Evolutionary conservation across 441 rosid species (phyloP).

Genomic region (Eruca vesicaria): DNA sequence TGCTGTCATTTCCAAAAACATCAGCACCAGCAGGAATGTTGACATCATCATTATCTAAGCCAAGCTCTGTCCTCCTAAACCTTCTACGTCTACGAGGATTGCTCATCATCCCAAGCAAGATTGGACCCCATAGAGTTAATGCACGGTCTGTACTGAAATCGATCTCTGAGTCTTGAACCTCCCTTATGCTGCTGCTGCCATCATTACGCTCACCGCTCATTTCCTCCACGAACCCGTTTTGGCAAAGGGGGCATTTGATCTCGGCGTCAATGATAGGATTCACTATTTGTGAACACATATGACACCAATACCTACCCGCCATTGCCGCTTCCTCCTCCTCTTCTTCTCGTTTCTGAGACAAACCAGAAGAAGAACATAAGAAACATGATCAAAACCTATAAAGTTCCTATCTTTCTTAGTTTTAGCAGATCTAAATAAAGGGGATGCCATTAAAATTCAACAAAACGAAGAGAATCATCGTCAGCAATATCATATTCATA

Average conservation of each 20-base stretch:
- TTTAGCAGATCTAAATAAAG: constrained; percentile 18
- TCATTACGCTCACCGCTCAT: constrained; percentile 38
- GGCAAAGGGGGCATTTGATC: constrained; percentile 81
- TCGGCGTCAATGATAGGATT: constrained; percentile 60
- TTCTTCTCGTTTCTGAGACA: constrained; percentile 13
- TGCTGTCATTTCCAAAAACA: constrained; percentile 27
- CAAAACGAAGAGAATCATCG: neutral
- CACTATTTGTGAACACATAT: constrained; percentile 62
- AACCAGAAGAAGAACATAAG: neutral
- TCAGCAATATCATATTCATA: neutral
- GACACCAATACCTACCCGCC: constrained; percentile 71
- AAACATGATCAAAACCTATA: neutral
- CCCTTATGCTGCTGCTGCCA: constrained; percentile 23
- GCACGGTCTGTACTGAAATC: constrained; percentile 69
- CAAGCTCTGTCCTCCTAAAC: constrained; percentile 49
- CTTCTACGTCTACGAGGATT: constrained; percentile 57
- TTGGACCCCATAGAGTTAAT: constrained; percentile 77
- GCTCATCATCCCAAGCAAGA: constrained; percentile 80
- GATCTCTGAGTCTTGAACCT: constrained; percentile 49
- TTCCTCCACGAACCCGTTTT: constrained; percentile 68
- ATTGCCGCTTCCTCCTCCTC: constrained; percentile 36
- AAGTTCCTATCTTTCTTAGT: neutral
- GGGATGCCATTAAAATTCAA: neutral
- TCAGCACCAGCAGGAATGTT: constrained; percentile 22
- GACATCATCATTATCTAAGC: constrained; percentile 48